Conservation (phyloP, 768 basidiomycete species). For the Holtermannia corniformis region DNA sequence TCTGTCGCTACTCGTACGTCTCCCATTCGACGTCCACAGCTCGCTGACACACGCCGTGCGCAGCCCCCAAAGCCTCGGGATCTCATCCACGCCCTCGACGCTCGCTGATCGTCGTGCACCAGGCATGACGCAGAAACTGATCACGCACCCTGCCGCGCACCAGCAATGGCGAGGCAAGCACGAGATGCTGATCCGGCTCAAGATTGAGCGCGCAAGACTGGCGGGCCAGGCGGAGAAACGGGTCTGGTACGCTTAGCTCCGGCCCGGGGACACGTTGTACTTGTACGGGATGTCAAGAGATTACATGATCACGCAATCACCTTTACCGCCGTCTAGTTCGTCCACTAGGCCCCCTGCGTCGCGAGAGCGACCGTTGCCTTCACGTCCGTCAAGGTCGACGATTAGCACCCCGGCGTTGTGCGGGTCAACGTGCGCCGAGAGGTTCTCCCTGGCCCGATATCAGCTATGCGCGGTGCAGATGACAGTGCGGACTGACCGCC, state of each 20-base stretch:
- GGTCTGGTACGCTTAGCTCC: neutral
- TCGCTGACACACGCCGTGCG: neutral
- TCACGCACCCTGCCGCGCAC: no score
- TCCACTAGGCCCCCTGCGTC: conserved; percentile 54
- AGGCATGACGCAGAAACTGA: neutral
- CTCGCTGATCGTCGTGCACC: neutral
- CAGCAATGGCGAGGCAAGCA: neutral
- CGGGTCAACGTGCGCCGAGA: conserved; percentile 66
- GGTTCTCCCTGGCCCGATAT: conserved; percentile 50
- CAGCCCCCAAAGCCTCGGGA: neutral
- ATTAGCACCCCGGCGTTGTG: conserved; percentile 75
- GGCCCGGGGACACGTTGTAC: no score
- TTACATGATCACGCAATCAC: conserved; percentile 64
- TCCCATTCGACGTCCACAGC: no score
- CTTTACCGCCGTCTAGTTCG: conserved; percentile 49
- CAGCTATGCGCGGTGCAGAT: neutral
- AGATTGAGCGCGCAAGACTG: neutral
- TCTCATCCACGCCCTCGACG: neutral
- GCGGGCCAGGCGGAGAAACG: neutral
- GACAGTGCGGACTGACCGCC: conserved; percentile 49
- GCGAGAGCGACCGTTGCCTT: conserved; percentile 40
- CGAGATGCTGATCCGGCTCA: neutral
- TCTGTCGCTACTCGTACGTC: neutral
- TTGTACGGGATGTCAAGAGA: neutral
- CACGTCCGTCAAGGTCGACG: conserved; percentile 54